A percentile compares a stretch with the other conserved stretches of the same genome.
These are phyloP conservation scores for Xylariaceae sp. DNA, from an alignment of 2,329 filamentous ascomycete species.

Conservation along the genomic window DNA sequence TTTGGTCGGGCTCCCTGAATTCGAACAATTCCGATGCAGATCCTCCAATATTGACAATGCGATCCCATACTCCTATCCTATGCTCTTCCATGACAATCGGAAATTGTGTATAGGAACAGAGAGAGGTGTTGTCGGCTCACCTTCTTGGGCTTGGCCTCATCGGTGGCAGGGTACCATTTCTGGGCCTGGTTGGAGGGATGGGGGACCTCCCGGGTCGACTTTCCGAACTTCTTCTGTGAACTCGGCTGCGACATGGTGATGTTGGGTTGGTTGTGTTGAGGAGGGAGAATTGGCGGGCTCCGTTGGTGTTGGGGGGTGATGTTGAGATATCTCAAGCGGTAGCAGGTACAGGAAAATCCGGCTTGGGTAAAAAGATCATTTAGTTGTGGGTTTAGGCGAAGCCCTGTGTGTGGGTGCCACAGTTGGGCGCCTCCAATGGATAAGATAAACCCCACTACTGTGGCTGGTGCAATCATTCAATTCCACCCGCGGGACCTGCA, in stretches of 20 bases:
- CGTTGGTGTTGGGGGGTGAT: slow-evolving; percentile 23
- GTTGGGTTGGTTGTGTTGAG: slow-evolving; percentile 40
- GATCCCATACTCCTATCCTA: neutral
- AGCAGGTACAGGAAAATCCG: slow-evolving; percentile 22
- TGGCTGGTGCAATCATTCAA: too few relatives aligned
- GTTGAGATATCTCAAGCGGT: slow-evolving; percentile 19
- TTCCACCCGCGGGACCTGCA: too few relatives aligned
- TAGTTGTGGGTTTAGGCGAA: slow-evolving; percentile 33
- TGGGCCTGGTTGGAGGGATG: slow-evolving; percentile 85
- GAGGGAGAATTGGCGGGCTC: slow-evolving; percentile 24
- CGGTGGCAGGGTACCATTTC: slow-evolving; percentile 98
- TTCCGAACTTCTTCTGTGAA: slow-evolving; percentile 91
- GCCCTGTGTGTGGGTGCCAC: slow-evolving; percentile 29
- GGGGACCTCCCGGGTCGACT: slow-evolving; percentile 89
- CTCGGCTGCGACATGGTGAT: slow-evolving; percentile 68
- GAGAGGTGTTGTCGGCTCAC: too few relatives aligned
- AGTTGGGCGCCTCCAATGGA: slow-evolving; percentile 12
- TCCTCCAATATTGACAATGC: slow-evolving; percentile 1
- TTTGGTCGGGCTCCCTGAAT: too few relatives aligned
- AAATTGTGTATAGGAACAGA: too few relatives aligned
- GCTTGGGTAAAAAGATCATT: slow-evolving; percentile 32
- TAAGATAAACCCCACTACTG: too few relatives aligned
- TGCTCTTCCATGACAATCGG: slow-evolving; percentile 1
- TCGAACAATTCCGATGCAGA: too few relatives aligned
- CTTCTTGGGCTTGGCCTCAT: slow-evolving; percentile 86